phyloP scores from a whole-genome alignment of 371 early-diverging fungal genomes.

The Blakeslea trispora region DNA sequence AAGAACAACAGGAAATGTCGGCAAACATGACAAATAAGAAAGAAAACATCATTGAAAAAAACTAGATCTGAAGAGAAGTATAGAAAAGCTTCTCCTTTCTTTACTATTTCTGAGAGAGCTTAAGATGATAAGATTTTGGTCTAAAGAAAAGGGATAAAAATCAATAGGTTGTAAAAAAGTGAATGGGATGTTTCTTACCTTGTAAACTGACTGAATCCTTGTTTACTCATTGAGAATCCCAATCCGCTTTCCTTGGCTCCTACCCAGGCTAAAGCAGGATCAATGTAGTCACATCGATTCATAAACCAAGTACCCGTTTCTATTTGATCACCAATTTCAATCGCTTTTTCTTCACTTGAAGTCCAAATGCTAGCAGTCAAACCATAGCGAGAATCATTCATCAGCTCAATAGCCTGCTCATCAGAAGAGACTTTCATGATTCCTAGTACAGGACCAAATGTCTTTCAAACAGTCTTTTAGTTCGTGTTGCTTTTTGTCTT shows the following conservation, averaged over 20 bases:
- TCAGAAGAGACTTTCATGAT: constrained; percentile 75
- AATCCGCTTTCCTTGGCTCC: constrained; percentile 83
- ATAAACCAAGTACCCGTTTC: constrained; percentile 87
- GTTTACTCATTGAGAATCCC: constrained; percentile 70
- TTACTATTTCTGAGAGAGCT: constrained; percentile 38
- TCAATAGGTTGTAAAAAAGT: not conserved
- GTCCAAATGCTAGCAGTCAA: constrained; percentile 90
- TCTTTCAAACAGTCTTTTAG: constrained; percentile 26
- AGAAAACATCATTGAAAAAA: no score
- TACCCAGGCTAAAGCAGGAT: constrained; percentile 82
- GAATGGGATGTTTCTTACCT: constrained; percentile 37
- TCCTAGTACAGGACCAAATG: constrained; percentile 85
- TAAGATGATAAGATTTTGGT: constrained; percentile 55
- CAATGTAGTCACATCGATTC: constrained; percentile 85
- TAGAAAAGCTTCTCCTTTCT: not conserved
- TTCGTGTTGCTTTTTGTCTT: not conserved
- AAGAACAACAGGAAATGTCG: no score
- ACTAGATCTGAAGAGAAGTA: no score
- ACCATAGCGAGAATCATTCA: constrained; percentile 86
- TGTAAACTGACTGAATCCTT: constrained; percentile 72
- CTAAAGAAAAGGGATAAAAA: constrained; percentile 20
- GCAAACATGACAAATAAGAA: no score
- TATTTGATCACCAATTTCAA: constrained; percentile 67
- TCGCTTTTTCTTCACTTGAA: constrained; percentile 56
- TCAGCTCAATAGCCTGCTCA: constrained; percentile 73